Base-by-base conservation (phyloP, 2,329 filamentous ascomycete species). In the Pestalotiopsis fici region DNA sequence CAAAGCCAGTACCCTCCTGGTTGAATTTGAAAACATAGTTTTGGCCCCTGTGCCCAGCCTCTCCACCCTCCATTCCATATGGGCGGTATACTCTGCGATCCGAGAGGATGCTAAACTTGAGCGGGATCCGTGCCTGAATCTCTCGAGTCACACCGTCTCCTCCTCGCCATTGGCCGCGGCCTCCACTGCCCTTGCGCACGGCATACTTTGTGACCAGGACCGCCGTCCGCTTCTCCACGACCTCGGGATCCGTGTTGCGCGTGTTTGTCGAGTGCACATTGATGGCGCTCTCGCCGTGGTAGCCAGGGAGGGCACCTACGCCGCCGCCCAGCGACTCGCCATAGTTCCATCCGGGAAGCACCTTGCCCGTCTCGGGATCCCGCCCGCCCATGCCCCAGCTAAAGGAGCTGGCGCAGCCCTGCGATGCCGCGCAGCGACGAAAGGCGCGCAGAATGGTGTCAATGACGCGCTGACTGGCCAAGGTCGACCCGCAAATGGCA, bases 181-280 rank as follows among this genome's bases (percentile, higher is more conserved):
- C 91, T 4, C 86, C 86, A 60, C 85, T 89, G 0, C 85, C 87
- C 2, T 79, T 70, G 3, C 90, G 77, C 5, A 93, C 76, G 9
- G 83, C 83, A 76, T 92, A 93, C 72, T 91, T 85, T 4, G 87
- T 81, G 15, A 93, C 79, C 0, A 93, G 76, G 6, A 92, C 90
- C 0, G 90, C 90, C 73, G 92, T 92, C n/a, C 90, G 81, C 35
- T 88, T 83, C 78, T 93, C 90, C 68, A 92, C 90, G 23, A 91
- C 86, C 74, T 93, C 91, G 0, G 88, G 83, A 74, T 93, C 91
- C 0, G 91, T 93, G 74, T 93, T 93, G 13, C 90, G 85, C 3
- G 90, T 93, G 73, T 93, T 93, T 3, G 91, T 93, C 90, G 92
- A 92, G 76, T 93, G 90, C 1, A 88, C 90, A 73, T 93, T 90